Evolutionary conservation across 225 moss, liverwort and hornwort species (phyloP).

Genomic region (Neckera pumila): DNA sequence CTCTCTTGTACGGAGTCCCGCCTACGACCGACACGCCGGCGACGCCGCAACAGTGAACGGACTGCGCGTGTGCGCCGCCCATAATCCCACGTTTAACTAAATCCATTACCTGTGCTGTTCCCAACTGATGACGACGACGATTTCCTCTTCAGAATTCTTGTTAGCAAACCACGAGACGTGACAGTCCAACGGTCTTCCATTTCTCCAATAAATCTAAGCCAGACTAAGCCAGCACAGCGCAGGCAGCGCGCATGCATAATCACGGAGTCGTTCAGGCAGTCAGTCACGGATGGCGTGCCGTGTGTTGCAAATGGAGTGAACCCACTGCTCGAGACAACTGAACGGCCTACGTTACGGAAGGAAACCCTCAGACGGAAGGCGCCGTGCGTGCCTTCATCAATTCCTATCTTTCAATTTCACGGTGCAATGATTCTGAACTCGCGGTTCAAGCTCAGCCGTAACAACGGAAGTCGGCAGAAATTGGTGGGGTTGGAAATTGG

Average conservation of each 20-base stretch:
- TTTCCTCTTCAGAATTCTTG: background rate
- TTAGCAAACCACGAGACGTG: background rate
- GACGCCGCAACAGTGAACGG: background rate
- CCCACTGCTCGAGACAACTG: background rate
- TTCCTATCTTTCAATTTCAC: background rate
- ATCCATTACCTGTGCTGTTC: background rate
- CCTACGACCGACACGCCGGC: background rate
- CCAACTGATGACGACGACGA: background rate
- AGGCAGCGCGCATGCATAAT: background rate
- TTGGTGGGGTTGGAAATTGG: background rate
- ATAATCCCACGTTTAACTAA: background rate
- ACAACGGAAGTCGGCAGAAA: background rate
- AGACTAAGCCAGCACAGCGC: background rate
- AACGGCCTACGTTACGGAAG: background rate
- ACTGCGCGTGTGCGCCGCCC: background rate
- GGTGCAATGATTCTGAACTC: background rate
- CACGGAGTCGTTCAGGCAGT: background rate
- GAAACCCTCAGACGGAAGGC: background rate
- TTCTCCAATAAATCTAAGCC: background rate
- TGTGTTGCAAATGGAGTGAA: background rate
- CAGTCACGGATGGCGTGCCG: background rate
- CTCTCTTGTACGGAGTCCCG: background rate
- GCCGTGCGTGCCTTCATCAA: background rate
- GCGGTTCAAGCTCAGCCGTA: background rate
- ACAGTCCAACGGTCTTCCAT: background rate